These are phyloP conservation scores for Mrakiaceae sp. DNA, from an alignment of 1,284 basidiomycete genomes.

Conservation along the genomic window DNA sequence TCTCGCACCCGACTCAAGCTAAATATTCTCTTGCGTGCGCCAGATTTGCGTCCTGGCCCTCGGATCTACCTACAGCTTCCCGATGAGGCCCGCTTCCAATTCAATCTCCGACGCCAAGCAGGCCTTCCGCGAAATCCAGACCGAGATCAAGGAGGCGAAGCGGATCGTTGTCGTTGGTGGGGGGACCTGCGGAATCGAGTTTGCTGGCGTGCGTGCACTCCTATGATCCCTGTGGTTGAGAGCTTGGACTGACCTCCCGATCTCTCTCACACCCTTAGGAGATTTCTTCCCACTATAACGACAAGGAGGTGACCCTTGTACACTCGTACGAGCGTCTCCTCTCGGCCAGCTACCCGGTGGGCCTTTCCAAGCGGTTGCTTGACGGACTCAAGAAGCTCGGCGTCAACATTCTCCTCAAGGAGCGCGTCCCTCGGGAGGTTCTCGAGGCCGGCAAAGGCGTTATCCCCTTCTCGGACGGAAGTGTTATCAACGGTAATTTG, in stretches of 20 bases:
- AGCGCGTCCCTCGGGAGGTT: slow-evolving; percentile 25
- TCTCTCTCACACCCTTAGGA: background rate
- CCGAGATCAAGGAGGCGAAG: slow-evolving; percentile 26
- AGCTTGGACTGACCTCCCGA: background rate
- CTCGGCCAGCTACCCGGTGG: slow-evolving; percentile 21
- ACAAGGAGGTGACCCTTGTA: slow-evolving; percentile 29
- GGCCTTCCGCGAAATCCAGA: slow-evolving; percentile 25
- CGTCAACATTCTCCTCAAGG: slow-evolving; percentile 30
- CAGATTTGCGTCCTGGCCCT: slow-evolving; percentile 27
- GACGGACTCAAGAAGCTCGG: slow-evolving; percentile 27
- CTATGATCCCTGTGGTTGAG: background rate
- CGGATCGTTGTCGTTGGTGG: slow-evolving; percentile 35
- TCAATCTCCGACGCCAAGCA: slow-evolving; percentile 22
- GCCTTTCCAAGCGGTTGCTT: slow-evolving; percentile 26
- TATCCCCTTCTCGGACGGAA: slow-evolving; percentile 28
- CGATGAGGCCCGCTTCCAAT: slow-evolving; percentile 29
- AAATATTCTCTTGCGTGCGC: background rate
- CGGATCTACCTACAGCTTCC: slow-evolving; percentile 29
- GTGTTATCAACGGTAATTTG: slow-evolving; percentile 24
- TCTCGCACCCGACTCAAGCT: no score
- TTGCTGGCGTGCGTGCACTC: slow-evolving; percentile 31
- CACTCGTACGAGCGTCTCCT: slow-evolving; percentile 19
- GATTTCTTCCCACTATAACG: slow-evolving; percentile 19
- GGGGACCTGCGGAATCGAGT: slow-evolving; percentile 39
- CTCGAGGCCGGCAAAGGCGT: slow-evolving; percentile 24